Evolutionary conservation across 2,329 filamentous ascomycete species (phyloP).

Genomic region (Claviceps cyperi): DNA sequence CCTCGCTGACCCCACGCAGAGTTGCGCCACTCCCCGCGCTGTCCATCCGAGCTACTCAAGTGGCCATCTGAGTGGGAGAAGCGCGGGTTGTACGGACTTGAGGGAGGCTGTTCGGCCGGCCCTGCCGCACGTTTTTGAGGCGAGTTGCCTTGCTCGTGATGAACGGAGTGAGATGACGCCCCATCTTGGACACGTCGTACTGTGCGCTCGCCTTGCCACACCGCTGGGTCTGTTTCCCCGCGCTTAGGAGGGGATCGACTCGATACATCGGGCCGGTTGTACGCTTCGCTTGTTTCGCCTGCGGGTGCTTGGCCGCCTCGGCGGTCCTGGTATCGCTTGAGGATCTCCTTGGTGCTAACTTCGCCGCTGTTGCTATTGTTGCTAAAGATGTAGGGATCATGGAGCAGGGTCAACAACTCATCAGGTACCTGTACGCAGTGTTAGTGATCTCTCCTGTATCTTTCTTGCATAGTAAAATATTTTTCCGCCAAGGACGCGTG

Average conservation of each 20-base stretch:
- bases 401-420: slow-evolving; percentile 74
- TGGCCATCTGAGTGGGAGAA: slow-evolving; percentile 30
- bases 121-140: slow-evolving; percentile 31
- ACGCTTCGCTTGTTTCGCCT: slow-evolving; percentile 42
- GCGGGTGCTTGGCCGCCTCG: slow-evolving; percentile 39
- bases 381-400: slow-evolving; percentile 69
- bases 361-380: slow-evolving; percentile 66
- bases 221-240: slow-evolving; percentile 77
- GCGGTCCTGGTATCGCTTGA: slow-evolving; percentile 83
- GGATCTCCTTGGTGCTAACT: slow-evolving; percentile 91
- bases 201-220: slow-evolving; percentile 72
- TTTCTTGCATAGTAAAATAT: not conserved
- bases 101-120: slow-evolving; percentile 24
- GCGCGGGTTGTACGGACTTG: slow-evolving; percentile 29
- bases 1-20: slow-evolving; percentile 39
- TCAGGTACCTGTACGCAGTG: slow-evolving; percentile 59
- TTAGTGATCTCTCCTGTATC: not conserved
- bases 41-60: slow-evolving; percentile 24
- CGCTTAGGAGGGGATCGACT: slow-evolving; percentile 39
- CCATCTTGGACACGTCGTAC: slow-evolving; percentile 60
- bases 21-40: slow-evolving; percentile 42
- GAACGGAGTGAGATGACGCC: slow-evolving; percentile 27
- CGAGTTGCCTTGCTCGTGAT: slow-evolving; percentile 30
- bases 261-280: slow-evolving; percentile 43
- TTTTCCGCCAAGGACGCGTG: not conserved